Evolutionary conservation across 176 grass and related monocot genomes (phyloP).

Genomic region (Panicum miliaceum): DNA sequence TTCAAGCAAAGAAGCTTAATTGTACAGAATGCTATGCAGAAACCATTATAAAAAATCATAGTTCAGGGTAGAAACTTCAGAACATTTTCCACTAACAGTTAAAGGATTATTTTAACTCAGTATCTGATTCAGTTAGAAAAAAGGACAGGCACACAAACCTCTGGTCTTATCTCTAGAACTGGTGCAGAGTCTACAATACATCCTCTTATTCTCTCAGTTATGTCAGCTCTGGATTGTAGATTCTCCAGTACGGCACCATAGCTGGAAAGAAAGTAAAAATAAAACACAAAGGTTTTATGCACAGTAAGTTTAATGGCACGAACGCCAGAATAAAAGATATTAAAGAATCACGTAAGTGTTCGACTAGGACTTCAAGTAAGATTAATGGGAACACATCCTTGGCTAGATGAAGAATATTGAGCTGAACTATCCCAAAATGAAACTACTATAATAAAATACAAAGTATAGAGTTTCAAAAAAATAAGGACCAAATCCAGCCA

Average conservation of each 20-base stretch:
- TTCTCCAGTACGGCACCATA: slow-evolving; percentile 89
- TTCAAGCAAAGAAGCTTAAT: slow-evolving; percentile 20
- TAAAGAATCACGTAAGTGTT: neutral
- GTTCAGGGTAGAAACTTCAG: neutral
- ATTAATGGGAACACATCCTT: neutral
- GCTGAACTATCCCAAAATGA: neutral
- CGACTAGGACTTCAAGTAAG: neutral
- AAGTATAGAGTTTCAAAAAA: neutral
- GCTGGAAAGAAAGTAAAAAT: slow-evolving; percentile 53
- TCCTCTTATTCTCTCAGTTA: slow-evolving; percentile 87
- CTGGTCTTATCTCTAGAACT: slow-evolving; percentile 80
- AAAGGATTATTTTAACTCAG: neutral
- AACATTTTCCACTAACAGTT: slow-evolving; percentile 21
- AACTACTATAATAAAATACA: neutral
- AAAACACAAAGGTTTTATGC: neutral
- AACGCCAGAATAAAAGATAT: neutral
- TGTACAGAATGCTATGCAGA: slow-evolving; percentile 18
- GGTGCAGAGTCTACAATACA: slow-evolving; percentile 94
- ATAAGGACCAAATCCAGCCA: neutral
- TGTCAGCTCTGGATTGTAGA: slow-evolving; percentile 71
- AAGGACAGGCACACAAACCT: slow-evolving; percentile 55
- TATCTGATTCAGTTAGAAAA: neutral
- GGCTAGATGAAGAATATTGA: neutral
- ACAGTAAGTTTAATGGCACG: neutral
- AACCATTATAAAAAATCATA: neutral